Percentiles rank a stretch among this genome's conserved stretches.
These are phyloP conservation scores for Heterobasidion annosum DNA, from an alignment of 1,284 basidiomycete species.

Conservation along the genomic window DNA sequence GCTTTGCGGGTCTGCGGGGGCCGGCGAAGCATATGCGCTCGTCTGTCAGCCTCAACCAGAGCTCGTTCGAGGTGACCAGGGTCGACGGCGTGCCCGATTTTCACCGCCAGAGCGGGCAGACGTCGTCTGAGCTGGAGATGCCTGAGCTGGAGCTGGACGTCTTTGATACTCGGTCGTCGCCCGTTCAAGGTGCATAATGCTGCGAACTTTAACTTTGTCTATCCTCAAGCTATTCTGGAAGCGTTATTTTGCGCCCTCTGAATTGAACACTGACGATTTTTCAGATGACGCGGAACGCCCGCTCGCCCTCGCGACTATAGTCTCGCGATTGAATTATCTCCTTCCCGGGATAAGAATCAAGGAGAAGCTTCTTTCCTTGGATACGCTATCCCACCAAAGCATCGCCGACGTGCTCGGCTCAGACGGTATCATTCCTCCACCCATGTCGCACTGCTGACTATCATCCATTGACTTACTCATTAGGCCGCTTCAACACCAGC, in stretches of 20 bases:
- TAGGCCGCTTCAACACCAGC: constrained; percentile 32
- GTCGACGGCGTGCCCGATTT: constrained; percentile 27
- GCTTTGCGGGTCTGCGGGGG: constrained; percentile 32
- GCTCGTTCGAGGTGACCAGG: constrained; percentile 36
- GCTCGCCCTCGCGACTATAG: neutral
- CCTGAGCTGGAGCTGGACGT: neutral
- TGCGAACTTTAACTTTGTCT: neutral
- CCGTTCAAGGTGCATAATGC: constrained; percentile 14
- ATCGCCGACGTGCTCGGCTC: constrained; percentile 2
- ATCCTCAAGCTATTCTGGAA: neutral
- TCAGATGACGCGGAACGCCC: neutral
- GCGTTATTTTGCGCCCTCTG: neutral
- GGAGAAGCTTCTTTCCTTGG: neutral
- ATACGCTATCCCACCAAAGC: neutral
- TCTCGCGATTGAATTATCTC: neutral
- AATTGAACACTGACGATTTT: neutral
- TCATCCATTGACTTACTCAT: neutral
- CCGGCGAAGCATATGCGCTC: constrained; percentile 31
- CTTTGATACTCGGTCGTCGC: neutral
- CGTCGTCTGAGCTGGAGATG: neutral
- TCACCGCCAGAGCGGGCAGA: neutral
- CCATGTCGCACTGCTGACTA: too few species aligned
- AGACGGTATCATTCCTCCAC: neutral
- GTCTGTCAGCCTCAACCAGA: constrained; percentile 28
- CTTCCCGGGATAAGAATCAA: neutral